A percentile compares a stretch with the other conserved stretches of the same genome.
Evolutionary conservation across 202 grass and related monocot genomes (phyloP).

Genomic region (Dendrocalamus latiflorus): DNA sequence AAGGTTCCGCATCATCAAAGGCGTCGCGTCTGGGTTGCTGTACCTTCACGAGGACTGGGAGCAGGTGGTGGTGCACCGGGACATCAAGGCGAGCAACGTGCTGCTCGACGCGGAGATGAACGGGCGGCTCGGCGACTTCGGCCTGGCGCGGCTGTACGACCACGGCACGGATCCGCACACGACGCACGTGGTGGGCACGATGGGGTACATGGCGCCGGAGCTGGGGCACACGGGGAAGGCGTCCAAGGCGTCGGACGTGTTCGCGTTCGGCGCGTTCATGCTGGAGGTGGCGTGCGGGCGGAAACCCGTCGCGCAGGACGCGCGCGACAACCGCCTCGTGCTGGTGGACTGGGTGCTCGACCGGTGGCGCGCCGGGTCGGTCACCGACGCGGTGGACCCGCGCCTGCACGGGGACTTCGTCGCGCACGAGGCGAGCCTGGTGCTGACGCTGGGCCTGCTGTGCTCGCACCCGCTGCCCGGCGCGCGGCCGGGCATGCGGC

Average conservation of each 20-base stretch:
- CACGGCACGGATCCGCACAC: conserved; percentile 54
- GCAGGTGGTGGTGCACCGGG: conserved; percentile 53
- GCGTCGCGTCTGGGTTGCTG: conserved; percentile 40
- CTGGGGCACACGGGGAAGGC: conserved; percentile 47
- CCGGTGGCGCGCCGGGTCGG: conserved; percentile 31
- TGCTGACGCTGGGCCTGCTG: conserved; percentile 49
- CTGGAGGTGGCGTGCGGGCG: conserved; percentile 59
- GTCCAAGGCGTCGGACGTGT: conserved; percentile 58
- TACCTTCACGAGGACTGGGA: conserved; percentile 68
- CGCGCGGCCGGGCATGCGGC: conserved; percentile 38
- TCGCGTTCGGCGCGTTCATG: conserved; percentile 56
- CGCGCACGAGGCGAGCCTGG: conserved; percentile 31
- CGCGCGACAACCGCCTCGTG: conserved; percentile 30
- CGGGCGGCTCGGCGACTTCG: conserved; percentile 52
- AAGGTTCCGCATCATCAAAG: conserved; percentile 37
- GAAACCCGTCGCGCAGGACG: conserved; percentile 43
- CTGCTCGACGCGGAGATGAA: conserved; percentile 56
- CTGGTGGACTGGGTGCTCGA: conserved; percentile 62
- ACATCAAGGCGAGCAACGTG: conserved; percentile 65
- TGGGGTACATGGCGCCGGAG: conserved; percentile 65
- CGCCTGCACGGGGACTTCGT: conserved; percentile 28
- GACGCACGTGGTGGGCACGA: conserved; percentile 59
- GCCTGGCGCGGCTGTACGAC: conserved; percentile 61
- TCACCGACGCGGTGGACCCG: conserved; percentile 33
- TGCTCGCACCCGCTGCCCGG: conserved; percentile 52